A percentile compares a stretch with the other conserved stretches of the same genome.
Conservation (phyloP, 164 flowering plant species). For the Sextonia rubra region DNA sequence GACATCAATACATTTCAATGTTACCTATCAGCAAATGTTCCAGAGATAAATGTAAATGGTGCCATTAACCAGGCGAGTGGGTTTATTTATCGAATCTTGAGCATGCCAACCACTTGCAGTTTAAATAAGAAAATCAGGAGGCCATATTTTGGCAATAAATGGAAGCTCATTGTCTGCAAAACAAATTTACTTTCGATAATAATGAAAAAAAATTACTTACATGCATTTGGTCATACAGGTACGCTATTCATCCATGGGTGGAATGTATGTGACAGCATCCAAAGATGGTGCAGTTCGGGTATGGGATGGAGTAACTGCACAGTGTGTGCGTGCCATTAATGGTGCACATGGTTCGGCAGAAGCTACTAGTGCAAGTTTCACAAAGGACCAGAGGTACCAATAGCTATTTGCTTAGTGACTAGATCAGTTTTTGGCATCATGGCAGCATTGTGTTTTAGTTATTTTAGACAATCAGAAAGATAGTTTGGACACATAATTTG, state of each 20-base stretch:
- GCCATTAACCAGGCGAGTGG: slow-evolving; percentile 72
- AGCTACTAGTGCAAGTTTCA: slow-evolving; percentile 70
- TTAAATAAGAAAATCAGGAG: neutral
- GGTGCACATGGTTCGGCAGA: slow-evolving; percentile 80
- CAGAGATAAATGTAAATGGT: slow-evolving; percentile 52
- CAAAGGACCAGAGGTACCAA: slow-evolving; percentile 71
- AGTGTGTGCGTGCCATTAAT: slow-evolving; percentile 64
- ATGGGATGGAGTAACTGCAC: slow-evolving; percentile 81
- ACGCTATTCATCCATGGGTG: slow-evolving; percentile 74
- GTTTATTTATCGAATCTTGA: slow-evolving; percentile 1
- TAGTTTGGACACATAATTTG: neutral
- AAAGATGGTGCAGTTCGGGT: slow-evolving; percentile 81
- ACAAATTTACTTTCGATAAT: neutral
- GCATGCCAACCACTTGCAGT: neutral
- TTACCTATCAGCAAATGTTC: slow-evolving; percentile 59
- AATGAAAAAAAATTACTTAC: neutral
- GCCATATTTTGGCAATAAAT: neutral
- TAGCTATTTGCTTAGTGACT: neutral
- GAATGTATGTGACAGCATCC: slow-evolving; percentile 84
- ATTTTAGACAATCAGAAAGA: neutral
- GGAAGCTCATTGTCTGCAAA: neutral
- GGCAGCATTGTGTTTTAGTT: neutral
- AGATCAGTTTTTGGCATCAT: neutral
- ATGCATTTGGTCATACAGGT: slow-evolving; percentile 36
- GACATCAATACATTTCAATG: slow-evolving; percentile 88